phyloP scores from a whole-genome alignment of 202 grass and related monocot species.

The Panicum virgatum region DNA sequence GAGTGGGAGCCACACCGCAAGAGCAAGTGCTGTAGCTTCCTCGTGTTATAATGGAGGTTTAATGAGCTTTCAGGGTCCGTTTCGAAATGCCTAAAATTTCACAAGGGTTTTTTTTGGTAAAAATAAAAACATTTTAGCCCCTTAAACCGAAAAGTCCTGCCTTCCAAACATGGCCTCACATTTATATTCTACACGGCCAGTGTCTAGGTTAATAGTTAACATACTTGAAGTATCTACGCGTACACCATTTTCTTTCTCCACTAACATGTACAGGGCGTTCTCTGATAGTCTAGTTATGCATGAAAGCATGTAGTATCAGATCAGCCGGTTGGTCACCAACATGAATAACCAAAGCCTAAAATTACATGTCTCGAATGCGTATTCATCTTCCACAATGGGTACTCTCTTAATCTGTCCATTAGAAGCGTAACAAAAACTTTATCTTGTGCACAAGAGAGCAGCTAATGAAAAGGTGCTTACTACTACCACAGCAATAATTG shows the following conservation, averaged over 20 bases:
- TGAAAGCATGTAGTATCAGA: too few relatives aligned
- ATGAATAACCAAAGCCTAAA: neutral
- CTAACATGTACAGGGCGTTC: too few relatives aligned
- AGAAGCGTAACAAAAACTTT: neutral
- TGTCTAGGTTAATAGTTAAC: too few relatives aligned
- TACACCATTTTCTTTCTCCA: too few relatives aligned
- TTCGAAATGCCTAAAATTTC: neutral
- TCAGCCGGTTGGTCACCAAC: too few relatives aligned
- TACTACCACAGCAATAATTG: neutral
- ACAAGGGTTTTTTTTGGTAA: neutral
- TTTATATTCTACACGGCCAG: too few relatives aligned
- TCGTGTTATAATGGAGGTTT: neutral
- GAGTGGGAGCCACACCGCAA: neutral
- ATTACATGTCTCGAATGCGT: neutral
- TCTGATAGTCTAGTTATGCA: too few relatives aligned
- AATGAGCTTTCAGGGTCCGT: neutral
- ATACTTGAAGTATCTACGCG: too few relatives aligned
- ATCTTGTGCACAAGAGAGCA: neutral
- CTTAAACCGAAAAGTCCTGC: neutral
- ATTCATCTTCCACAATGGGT: neutral
- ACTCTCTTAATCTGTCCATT: rapidly evolving
- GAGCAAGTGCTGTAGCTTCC: neutral
- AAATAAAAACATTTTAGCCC: neutral
- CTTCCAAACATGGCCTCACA: too few relatives aligned
- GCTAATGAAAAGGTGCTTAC: neutral